These are phyloP conservation scores for Bathelium albidoporum DNA, from an alignment of 495 filamentous ascomycete species.

Conservation along the genomic window DNA sequence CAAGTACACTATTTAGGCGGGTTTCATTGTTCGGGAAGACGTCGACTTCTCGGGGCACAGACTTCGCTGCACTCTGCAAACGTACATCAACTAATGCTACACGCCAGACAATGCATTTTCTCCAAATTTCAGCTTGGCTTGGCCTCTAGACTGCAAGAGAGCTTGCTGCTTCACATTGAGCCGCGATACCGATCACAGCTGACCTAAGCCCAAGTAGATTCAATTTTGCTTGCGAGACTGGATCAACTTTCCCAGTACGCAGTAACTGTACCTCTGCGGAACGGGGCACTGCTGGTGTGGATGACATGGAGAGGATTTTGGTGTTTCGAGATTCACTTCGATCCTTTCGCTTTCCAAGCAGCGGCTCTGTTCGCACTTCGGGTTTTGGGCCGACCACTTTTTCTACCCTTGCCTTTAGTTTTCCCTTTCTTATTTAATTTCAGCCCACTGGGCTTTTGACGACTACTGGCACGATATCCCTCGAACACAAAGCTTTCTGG, in stretches of 20 bases:
- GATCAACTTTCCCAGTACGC: neutral
- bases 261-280: neutral
- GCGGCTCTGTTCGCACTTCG: constrained; percentile 30
- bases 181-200: too few species aligned
- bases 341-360: constrained; percentile 39
- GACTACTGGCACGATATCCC: constrained; percentile 68
- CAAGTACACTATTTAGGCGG: too few species aligned
- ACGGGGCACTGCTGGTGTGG: neutral
- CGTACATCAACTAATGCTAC: neutral
- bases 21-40: too few species aligned
- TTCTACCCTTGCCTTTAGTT: constrained; percentile 49
- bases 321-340: constrained; percentile 2
- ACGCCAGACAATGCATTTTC: neutral
- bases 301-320: neutral
- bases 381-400: constrained; percentile 42
- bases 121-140: neutral
- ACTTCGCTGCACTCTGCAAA: neutral
- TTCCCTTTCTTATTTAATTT: constrained; percentile 42
- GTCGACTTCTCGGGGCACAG: too few species aligned
- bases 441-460: constrained; percentile 44
- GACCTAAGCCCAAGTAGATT: too few species aligned
- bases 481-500: constrained; percentile 77
- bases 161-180: too few species aligned
- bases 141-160: too few species aligned
- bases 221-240: neutral